Conservation (phyloP, 2,329 filamentous ascomycete genomes). For the Fusarium sp. region DNA sequence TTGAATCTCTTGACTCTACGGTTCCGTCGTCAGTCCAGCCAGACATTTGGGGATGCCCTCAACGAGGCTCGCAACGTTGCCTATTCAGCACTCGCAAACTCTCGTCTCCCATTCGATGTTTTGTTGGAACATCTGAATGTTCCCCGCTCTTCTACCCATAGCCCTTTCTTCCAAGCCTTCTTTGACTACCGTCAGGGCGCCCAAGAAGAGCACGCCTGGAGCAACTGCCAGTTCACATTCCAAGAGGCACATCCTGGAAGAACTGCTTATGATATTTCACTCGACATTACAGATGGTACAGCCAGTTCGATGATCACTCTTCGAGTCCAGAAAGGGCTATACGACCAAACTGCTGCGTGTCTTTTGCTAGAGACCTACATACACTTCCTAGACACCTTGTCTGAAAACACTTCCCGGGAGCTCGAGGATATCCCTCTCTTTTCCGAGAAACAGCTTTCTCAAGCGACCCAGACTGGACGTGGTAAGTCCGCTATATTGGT, state of each 20-base stretch:
- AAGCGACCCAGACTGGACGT: background rate
- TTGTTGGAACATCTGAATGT: too few relatives aligned
- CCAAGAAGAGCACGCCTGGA: constrained; percentile 20
- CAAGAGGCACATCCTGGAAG: constrained; percentile 28
- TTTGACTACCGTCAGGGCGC: constrained; percentile 48
- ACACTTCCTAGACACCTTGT: background rate
- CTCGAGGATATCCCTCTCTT: too few relatives aligned
- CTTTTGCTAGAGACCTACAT: background rate
- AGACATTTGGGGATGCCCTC: too few relatives aligned
- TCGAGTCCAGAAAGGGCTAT: too few relatives aligned
- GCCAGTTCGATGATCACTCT: constrained; percentile 16
- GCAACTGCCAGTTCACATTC: constrained; percentile 2
- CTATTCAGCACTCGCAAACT: too few relatives aligned
- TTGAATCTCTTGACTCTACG: too few relatives aligned
- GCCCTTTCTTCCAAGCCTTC: constrained; percentile 62
- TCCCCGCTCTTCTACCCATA: too few relatives aligned
- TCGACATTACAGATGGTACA: constrained; percentile 53
- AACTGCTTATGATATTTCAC: constrained; percentile 47
- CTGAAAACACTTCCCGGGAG: background rate
- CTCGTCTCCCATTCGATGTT: too few relatives aligned
- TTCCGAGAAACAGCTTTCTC: background rate
- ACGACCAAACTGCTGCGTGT: background rate
- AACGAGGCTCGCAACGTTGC: too few relatives aligned
- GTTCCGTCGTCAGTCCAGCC: too few relatives aligned
- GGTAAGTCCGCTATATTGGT: too few relatives aligned